Evolutionary conservation across 768 basidiomycete genomes (phyloP).

Genomic region (Tulasnella sp.): DNA sequence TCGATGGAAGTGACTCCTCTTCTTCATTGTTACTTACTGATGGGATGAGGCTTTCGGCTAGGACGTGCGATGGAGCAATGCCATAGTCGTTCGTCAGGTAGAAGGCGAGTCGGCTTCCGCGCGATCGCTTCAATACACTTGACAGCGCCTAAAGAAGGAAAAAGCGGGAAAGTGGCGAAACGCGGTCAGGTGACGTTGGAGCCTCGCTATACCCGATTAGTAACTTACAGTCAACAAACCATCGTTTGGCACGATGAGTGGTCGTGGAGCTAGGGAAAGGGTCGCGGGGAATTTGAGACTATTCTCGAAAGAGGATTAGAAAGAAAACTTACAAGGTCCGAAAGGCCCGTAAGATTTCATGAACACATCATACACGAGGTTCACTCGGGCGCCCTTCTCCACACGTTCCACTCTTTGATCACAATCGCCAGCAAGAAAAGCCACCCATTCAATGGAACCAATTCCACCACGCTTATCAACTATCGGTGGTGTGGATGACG

Average conservation of each 20-base stretch:
- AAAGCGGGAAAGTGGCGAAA: too few species aligned
- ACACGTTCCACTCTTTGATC: conserved; percentile 62
- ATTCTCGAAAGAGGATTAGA: neutral
- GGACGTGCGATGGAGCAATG: conserved; percentile 51
- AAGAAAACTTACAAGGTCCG: conserved; percentile 14
- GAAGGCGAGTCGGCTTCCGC: conserved; percentile 61
- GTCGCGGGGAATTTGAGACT: neutral
- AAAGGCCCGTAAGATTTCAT: conserved; percentile 51
- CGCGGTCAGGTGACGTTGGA: too few species aligned
- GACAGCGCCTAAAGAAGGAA: too few species aligned
- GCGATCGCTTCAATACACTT: conserved; percentile 55
- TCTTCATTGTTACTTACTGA: conserved; percentile 46
- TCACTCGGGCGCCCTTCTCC: conserved; percentile 53
- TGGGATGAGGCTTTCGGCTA: conserved; percentile 60
- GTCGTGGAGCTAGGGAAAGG: conserved; percentile 32
- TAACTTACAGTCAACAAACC: conserved; percentile 61
- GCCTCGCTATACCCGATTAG: too few species aligned
- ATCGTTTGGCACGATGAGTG: conserved; percentile 61
- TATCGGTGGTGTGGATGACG: neutral
- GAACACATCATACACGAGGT: conserved; percentile 58
- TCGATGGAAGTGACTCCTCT: too few species aligned
- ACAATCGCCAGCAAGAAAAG: conserved; percentile 52
- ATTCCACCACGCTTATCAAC: neutral
- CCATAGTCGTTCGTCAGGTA: conserved; percentile 56
- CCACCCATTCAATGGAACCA: conserved; percentile 66